Percentiles rank a stretch among this genome's conserved stretches.
Evolutionary conservation across 768 basidiomycete genomes (phyloP).

Genomic region (Daedalea quercina): DNA sequence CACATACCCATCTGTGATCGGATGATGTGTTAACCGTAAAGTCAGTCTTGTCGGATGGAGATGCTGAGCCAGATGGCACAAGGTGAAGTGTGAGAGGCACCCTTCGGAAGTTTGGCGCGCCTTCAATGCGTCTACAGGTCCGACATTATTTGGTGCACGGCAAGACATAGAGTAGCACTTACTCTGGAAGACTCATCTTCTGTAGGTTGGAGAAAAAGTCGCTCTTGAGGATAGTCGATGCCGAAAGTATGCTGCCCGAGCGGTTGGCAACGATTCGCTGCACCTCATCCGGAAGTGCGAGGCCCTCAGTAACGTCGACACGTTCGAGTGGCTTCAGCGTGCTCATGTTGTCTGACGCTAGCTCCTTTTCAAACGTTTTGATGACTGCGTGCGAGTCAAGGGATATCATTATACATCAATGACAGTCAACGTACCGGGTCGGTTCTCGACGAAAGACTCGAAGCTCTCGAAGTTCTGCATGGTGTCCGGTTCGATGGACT

Average conservation of each 20-base stretch:
- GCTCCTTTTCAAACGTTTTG: constrained; percentile 90
- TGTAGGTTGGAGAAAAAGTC: constrained; percentile 93
- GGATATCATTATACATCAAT: not conserved
- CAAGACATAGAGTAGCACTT: constrained; percentile 21
- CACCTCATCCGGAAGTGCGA: constrained; percentile 89
- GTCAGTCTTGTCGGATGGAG: constrained; percentile 27
- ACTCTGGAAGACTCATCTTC: constrained; percentile 96
- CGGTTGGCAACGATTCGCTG: constrained; percentile 79
- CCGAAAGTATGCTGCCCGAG: constrained; percentile 79
- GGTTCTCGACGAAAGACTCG: constrained; percentile 73
- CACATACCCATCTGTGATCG: constrained; percentile 64
- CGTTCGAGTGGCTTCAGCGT: constrained; percentile 80
- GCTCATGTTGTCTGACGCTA: constrained; percentile 69
- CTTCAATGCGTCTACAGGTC: constrained; percentile 70
- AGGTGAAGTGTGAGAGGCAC: constrained; percentile 46
- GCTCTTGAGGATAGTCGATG: constrained; percentile 90
- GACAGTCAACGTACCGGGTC: constrained; percentile 56
- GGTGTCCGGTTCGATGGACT: constrained; percentile 76
- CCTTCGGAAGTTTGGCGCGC: constrained; percentile 89
- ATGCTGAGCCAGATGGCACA: constrained; percentile 18
- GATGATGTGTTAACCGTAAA: constrained; percentile 30
- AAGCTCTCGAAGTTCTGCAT: constrained; percentile 68
- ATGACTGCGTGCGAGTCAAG: constrained; percentile 81
- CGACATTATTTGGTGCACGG: not conserved
- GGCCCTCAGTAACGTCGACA: constrained; percentile 54